phyloP scores from a whole-genome alignment of 2,329 filamentous ascomycete species.

The Didymella arachidicola region DNA sequence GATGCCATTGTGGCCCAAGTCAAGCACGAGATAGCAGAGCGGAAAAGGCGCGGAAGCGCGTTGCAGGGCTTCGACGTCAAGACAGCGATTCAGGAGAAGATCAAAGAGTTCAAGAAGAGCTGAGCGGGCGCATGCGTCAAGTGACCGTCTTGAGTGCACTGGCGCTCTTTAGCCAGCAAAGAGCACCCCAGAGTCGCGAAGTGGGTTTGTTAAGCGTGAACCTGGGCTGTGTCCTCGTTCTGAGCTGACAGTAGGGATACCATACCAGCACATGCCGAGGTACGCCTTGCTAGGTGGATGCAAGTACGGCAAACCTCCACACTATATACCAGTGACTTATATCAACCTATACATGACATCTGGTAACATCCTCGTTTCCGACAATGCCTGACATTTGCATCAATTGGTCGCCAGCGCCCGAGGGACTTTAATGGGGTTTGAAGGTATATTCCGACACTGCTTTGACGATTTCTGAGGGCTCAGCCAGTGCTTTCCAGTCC shows the following conservation, averaged over 20 bases:
- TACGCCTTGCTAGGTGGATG: not conserved
- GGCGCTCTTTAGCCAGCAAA: not conserved
- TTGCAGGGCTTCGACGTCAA: constrained; percentile 48
- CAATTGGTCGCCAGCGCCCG: not conserved
- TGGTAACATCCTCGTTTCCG: too few species aligned
- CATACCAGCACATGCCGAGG: not conserved
- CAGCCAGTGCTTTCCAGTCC: not conserved
- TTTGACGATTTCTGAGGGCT: not conserved
- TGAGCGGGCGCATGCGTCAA: not conserved
- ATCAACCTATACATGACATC: not conserved
- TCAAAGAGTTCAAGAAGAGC: constrained; percentile 42
- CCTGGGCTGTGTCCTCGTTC: not conserved
- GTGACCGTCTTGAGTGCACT: not conserved
- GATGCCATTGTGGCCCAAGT: constrained; percentile 81
- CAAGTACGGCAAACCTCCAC: not conserved
- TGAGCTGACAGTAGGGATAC: not conserved
- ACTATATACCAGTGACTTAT: not conserved
- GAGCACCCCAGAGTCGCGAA: not conserved
- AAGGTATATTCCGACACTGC: not conserved
- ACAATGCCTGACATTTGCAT: too few species aligned
- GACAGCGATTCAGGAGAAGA: constrained; percentile 48
- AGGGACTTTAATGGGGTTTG: not conserved
- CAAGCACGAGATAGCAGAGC: constrained; percentile 72
- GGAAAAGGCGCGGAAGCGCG: constrained; percentile 56
- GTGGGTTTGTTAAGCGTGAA: not conserved